Evolutionary conservation across 495 filamentous ascomycete genomes (phyloP).

Genomic region (Penicillium samsonianum): DNA sequence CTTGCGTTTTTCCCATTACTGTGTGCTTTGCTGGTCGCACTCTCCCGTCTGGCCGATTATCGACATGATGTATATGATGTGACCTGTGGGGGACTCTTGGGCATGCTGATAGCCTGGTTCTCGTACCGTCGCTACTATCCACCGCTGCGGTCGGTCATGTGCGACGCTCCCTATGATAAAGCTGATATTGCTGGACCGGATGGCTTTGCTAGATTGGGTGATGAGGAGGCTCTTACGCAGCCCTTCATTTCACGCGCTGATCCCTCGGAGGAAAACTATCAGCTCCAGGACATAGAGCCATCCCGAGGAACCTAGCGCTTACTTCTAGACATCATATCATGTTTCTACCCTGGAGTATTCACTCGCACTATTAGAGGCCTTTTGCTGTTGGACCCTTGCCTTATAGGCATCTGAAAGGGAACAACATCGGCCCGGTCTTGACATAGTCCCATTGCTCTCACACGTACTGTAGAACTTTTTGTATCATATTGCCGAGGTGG

Average conservation of each 20-base stretch:
- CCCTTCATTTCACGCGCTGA: conserved; percentile 19
- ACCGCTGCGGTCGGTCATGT: conserved; percentile 45
- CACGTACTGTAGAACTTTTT: background rate
- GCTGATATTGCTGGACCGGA: conserved; percentile 34
- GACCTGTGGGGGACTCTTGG: conserved; percentile 70
- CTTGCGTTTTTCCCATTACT: conserved; percentile 63
- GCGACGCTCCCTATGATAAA: conserved; percentile 57
- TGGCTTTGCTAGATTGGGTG: conserved; percentile 48
- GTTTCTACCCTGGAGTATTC: background rate
- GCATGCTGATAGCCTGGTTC: conserved; percentile 73
- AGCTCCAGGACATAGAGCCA: conserved; percentile 24
- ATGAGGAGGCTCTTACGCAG: conserved; percentile 45
- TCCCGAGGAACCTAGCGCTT: background rate
- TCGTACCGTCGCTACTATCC: conserved; percentile 77
- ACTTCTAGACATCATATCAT: background rate
- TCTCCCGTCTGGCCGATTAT: conserved; percentile 92
- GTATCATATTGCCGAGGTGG: background rate
- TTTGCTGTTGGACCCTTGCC: background rate
- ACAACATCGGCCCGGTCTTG: background rate
- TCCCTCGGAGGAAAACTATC: conserved; percentile 27
- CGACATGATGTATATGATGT: conserved; percentile 95
- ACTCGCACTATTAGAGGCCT: background rate
- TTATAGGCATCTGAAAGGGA: background rate
- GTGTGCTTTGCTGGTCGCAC: conserved; percentile 82
- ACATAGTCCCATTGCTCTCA: background rate